Conservation (phyloP, 257 asterid species). For the Jacaranda mimosifolia region DNA sequence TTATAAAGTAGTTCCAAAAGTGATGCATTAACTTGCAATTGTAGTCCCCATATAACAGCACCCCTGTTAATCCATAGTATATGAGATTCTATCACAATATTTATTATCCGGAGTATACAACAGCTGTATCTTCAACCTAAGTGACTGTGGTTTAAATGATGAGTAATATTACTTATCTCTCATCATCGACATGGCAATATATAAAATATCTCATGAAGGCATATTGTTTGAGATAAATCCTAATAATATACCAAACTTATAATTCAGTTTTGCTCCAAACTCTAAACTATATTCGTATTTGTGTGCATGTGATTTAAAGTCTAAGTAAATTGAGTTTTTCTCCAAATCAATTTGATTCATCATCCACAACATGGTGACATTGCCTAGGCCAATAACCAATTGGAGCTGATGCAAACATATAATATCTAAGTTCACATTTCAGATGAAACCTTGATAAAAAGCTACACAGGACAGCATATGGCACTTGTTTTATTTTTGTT, state of each 20-base stretch:
- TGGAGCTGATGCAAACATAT: not conserved
- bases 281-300: not conserved
- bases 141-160: not conserved
- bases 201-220: conserved; percentile 9
- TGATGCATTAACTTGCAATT: conserved; percentile 7
- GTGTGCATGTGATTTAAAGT: not conserved
- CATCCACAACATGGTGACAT: not conserved
- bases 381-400: not conserved
- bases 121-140: not conserved
- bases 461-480: not conserved
- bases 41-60: conserved; percentile 12
- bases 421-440: not conserved
- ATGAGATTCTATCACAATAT: conserved; percentile 4
- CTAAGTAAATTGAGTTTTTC: no score
- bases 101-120: conserved; percentile 9
- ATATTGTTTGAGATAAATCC: not conserved
- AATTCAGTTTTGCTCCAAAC: not conserved
- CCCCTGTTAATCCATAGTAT: conserved; percentile 26
- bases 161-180: not conserved
- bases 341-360: not conserved
- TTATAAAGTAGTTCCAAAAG: conserved; percentile 21
- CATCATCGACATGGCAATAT: conserved; percentile 20
- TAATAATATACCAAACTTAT: not conserved
- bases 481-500: not conserved
- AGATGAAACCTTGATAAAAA: not conserved